These are phyloP conservation scores for Neofusicoccum umdonicola DNA, from an alignment of 2,329 filamentous ascomycete genomes.

Conservation along the genomic window DNA sequence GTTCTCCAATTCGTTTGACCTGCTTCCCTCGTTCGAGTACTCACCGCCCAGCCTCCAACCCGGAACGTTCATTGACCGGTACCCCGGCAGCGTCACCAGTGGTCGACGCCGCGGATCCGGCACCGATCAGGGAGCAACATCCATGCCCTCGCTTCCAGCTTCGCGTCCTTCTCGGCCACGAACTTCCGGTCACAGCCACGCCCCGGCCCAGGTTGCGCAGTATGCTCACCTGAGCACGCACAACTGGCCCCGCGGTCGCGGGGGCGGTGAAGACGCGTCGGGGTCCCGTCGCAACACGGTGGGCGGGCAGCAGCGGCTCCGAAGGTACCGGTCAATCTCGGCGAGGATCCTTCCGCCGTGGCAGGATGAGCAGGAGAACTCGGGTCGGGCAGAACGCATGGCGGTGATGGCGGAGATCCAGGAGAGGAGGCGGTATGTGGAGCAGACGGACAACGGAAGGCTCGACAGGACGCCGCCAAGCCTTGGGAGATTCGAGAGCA, in stretches of 20 bases:
- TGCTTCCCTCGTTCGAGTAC: slow-evolving; percentile 10
- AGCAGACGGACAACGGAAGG: slow-evolving; percentile 20
- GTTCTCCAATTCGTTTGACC: slow-evolving; percentile 10
- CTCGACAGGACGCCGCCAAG: slow-evolving; percentile 38
- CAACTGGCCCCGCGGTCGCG: neutral
- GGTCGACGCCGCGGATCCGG: slow-evolving; percentile 3
- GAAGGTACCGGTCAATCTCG: slow-evolving; percentile 3
- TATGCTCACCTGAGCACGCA: neutral
- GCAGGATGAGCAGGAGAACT: slow-evolving; percentile 35
- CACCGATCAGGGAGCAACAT: slow-evolving; percentile 4
- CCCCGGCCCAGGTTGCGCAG: slow-evolving; percentile 1
- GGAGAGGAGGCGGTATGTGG: slow-evolving; percentile 18
- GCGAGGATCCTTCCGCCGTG: slow-evolving; percentile 21
- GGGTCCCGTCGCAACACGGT: slow-evolving; percentile 15
- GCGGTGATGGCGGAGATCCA: slow-evolving; percentile 27
- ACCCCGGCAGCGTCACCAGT: neutral
- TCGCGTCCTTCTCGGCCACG: slow-evolving; percentile 8
- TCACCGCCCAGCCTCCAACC: slow-evolving; percentile 9
- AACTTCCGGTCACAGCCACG: slow-evolving; percentile 6
- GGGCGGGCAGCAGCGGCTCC: slow-evolving; percentile 8
- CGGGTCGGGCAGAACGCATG: slow-evolving; percentile 26
- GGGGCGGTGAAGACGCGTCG: neutral
- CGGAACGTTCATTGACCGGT: slow-evolving; percentile 11
- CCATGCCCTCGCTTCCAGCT: slow-evolving; percentile 17
- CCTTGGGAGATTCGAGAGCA: slow-evolving; percentile 33